Evolutionary conservation across 139 green algal genomes (phyloP), one percentile per base, ranked within the genome.

Genomic region (Prasinococcaceae sp.): DNA sequence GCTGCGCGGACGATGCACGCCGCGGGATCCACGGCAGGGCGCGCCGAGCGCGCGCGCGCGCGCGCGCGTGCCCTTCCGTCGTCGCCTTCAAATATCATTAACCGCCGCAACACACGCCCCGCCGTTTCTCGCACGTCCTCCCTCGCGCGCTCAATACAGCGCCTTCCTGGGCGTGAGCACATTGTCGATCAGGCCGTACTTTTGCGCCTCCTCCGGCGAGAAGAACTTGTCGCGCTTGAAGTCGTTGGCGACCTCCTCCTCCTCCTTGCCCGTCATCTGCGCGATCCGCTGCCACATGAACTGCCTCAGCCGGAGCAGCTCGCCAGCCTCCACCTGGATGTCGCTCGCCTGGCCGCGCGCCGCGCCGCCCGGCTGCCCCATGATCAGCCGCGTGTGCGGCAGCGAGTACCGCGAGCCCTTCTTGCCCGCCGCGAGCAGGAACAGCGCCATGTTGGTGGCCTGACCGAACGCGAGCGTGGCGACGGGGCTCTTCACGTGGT

Each of bases 321-420:
- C 92, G n/a, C 69, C 63, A 3, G 78, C 78, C 78, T 99, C 90
- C 47, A 94, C 90, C 59, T 94, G 77, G 63, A 99, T 94, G 74
- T 99, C 90, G 22, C n/a, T 45, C 53, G 48, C 55, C 69, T 94
- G 82, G 9, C 90, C 90, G 3, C 90, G 61, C 0, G 90, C 85
- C 9, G 76, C 74, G 23, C 90, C 90, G n/a, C 69, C 81, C 19
- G 90, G 90, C 57, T 92, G 80, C 58, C 96, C 88, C 65, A 98
- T 76, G 86, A 97, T 97, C 58, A 97, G 84, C 53, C 79, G 78
- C 30, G 79, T 92, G 75, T 94, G 86, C 6, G 81, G 83, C 73
- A 95, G 76, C n/a, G n/a, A n/a, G n/a, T n/a, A n/a, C n/a, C n/a
- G n/a, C 1, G 75, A 73, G 52, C 75, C 83, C 20, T 86, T 75